phyloP scores from a whole-genome alignment of 257 asterid genomes.

The Plantago elongata region DNA sequence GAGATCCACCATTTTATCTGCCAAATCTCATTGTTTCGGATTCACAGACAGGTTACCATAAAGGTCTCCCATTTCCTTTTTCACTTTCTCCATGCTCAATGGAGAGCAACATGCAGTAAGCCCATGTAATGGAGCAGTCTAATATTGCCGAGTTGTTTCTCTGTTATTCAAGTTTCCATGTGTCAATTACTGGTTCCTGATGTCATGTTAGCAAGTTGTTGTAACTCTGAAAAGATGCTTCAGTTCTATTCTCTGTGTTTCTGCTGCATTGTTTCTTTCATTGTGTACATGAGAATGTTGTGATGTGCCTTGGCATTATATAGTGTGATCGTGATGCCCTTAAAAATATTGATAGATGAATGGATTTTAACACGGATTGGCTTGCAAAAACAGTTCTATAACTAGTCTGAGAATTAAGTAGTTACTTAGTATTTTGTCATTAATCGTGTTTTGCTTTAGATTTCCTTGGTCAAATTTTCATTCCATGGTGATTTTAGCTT shows the following conservation, averaged over 20 bases:
- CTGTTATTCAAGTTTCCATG: no score
- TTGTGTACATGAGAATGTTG: neutral
- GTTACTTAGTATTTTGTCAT: no score
- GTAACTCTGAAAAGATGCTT: neutral
- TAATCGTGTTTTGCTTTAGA: no score
- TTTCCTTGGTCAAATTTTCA: no score
- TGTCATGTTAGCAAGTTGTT: neutral
- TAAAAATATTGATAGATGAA: neutral
- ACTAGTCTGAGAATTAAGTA: no score
- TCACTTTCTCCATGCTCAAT: neutral
- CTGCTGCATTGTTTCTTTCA: neutral
- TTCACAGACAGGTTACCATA: slow-evolving; percentile 10
- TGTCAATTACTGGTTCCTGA: neutral
- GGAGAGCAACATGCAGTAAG: neutral
- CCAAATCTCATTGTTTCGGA: slow-evolving; percentile 10
- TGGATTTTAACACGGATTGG: no score
- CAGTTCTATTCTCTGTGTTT: neutral
- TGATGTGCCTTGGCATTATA: neutral
- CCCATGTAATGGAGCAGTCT: neutral
- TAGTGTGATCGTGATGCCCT: neutral
- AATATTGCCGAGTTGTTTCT: neutral
- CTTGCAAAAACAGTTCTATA: no score
- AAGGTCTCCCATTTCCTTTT: slow-evolving; percentile 7
- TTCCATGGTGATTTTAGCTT: no score
- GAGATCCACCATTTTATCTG: slow-evolving; percentile 13